phyloP scores from a whole-genome alignment of 2,329 filamentous ascomycete species.

The Colletotrichum navitas region DNA sequence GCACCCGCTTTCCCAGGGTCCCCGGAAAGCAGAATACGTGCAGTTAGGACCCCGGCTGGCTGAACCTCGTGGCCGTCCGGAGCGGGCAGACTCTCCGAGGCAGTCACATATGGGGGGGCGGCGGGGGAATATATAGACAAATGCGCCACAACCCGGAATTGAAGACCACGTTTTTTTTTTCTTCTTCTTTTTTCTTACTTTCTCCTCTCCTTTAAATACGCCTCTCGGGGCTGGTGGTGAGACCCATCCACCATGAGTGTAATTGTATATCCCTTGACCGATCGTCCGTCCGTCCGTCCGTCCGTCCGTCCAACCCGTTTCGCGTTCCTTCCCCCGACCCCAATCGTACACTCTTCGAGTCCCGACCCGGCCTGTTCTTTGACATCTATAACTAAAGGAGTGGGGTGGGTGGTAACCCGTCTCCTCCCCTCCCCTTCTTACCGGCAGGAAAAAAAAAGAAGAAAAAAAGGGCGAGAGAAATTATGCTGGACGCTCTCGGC shows the following conservation, averaged over 20 bases:
- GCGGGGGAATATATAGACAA: background rate
- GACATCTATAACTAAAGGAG: background rate
- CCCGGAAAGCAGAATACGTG: background rate
- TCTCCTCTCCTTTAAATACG: constrained; percentile 9
- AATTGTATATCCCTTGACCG: background rate
- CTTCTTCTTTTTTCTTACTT: too few relatives aligned
- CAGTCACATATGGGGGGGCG: too few relatives aligned
- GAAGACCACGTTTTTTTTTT: constrained; percentile 8
- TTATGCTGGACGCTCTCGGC: constrained; percentile 18
- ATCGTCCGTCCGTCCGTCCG: background rate
- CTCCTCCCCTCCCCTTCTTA: background rate
- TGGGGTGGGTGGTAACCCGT: background rate
- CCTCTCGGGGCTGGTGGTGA: constrained; percentile 19
- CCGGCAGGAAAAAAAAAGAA: too few relatives aligned
- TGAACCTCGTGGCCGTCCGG: background rate
- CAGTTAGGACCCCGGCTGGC: background rate
- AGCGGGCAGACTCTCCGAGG: background rate
- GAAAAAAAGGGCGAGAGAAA: too few relatives aligned
- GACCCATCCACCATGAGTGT: background rate
- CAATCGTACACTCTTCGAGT: background rate
- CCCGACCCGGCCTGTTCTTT: too few relatives aligned
- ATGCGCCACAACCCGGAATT: constrained; percentile 9
- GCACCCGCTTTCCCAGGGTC: too few relatives aligned
- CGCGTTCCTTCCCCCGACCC: background rate
- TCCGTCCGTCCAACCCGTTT: background rate